Base-by-base conservation (phyloP, 352 stramenopile genomes). In the Pythium pyrilobum region DNA sequence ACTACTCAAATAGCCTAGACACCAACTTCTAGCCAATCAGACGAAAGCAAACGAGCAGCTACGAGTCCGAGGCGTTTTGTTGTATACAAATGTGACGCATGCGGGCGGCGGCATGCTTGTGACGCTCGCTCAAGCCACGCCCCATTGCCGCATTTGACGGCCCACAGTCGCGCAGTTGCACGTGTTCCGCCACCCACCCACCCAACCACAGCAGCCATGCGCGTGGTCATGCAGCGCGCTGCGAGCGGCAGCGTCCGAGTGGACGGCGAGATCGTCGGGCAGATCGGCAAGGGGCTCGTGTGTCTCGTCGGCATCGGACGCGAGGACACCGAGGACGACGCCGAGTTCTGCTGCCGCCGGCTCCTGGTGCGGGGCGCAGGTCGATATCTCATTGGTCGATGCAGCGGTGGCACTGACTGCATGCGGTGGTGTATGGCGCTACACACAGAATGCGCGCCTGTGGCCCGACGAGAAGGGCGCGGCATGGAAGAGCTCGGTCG, bases 321-420 rank as follows among this genome's bases (percentile, higher is more conserved):
- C 6, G 79, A 89, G 13, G 84, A 95, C 67, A 87, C 77, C 11
- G 78, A 89, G 23, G 78, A 85, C 13, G 84, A 95, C 58, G 84
- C 82, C 18, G 81, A 92, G 54, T 92, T 74, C 64, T 92, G 80
- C 62, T 89, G 78, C 42, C 80, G 81, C 12, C 76, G 82, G 20
- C 55, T 95, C 20, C 52, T 95, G 67, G 84, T 95, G 47, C 21
- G 62, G 48, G 21, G 18, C 36, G 18, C 28, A 46, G 18, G 6
- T 1, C 15, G 12, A 9, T 52, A 36, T 5, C n/a, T 42, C 5
- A 45, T 34, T 21, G 16, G 40, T 34, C 20, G 21, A 47, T 16
- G 5, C 5, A n/a, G n/a, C n/a, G 39, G 8, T n/a, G 27, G 2
- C 32, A 41, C 31, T 25, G 24, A 51, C 20, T 42, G 18, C 13